Evolutionary conservation across 129 eudicot genomes (phyloP).

Genomic region (Flaveria robusta): DNA sequence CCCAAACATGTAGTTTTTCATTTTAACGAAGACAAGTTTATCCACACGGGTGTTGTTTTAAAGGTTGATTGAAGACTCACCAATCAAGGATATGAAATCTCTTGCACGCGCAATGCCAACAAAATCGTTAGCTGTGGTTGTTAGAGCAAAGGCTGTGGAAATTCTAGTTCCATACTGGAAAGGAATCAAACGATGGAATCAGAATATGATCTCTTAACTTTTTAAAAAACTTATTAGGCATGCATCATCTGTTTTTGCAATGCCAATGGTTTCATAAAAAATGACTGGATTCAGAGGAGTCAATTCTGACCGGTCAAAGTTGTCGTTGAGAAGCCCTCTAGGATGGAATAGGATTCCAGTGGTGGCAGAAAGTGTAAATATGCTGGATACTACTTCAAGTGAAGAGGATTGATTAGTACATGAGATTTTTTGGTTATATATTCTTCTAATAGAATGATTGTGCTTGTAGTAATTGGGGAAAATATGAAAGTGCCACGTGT

Average conservation of each 20-base stretch:
- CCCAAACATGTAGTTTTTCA: slow-evolving; percentile 15
- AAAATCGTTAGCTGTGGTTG: slow-evolving; percentile 50
- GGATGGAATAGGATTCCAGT: slow-evolving; percentile 67
- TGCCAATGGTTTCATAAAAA: slow-evolving; percentile 90
- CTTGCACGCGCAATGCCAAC: slow-evolving; percentile 43
- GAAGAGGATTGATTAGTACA: slow-evolving; percentile 35
- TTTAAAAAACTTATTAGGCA: slow-evolving; percentile 29
- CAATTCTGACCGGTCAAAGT: slow-evolving; percentile 51
- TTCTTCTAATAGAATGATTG: background rate
- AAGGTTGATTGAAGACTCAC: slow-evolving; percentile 77
- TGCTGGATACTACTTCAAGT: slow-evolving; percentile 56
- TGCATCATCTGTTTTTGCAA: slow-evolving; percentile 80
- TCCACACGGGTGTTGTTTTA: slow-evolving; percentile 24
- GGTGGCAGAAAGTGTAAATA: slow-evolving; percentile 48
- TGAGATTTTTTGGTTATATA: background rate
- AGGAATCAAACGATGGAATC: slow-evolving; percentile 27
- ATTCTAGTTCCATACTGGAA: slow-evolving; percentile 17
- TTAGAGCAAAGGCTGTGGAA: slow-evolving; percentile 67
- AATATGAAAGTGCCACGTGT: slow-evolving; percentile 17
- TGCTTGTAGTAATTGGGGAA: slow-evolving; percentile 22
- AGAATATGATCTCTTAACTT: background rate
- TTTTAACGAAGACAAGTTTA: slow-evolving; percentile 25
- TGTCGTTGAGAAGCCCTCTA: slow-evolving; percentile 52
- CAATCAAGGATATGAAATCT: slow-evolving; percentile 62
- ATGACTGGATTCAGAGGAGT: slow-evolving; percentile 81